Evolutionary conservation across 805 yeast genomes (phyloP), one percentile per base, ranked within the genome.

Genomic region (Jamesozyma rosinii): DNA sequence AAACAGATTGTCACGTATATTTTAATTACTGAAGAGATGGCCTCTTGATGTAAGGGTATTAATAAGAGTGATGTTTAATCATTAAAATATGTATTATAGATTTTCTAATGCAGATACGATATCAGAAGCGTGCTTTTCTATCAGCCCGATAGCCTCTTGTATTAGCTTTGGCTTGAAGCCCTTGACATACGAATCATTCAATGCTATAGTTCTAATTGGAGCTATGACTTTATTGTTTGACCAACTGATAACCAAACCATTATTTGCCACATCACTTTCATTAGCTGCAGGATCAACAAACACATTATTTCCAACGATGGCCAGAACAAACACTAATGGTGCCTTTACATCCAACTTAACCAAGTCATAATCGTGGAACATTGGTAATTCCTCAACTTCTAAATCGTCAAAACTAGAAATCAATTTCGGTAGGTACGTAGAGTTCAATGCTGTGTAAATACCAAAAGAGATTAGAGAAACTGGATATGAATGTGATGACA

Each of bases 261-360:
- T 81, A 50, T 90, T 95, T 46, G 88, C 72, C 2, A 89, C 95
- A 47, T 79, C 84, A 58, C 85, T 89, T 61, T 90, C 98, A 46
- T 81, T 84, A n/a, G 76, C 67, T 1, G 94, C 80, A 0, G 98
- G 97, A 58, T 90, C 98, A 21, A 89, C 68, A 9, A 81, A 72
- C 41, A 73, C 67, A 44, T 78, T 77, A 13, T 68, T 56, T 1
- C 90, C 95, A 0, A 86, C 76, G 5, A 83, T 68, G 0, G 95
- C 95, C 22, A 83, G 64, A 0, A 90, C 76, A 51, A 92, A 77
- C 32, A 85, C 66, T 15, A 90, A 62, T 0, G 97, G 95, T 37
- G 74, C 71, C 63, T 76, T 32, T 56, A 71, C 43, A 50, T 69
- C 22, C 81, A 76, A 47, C 66, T 68, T 54, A 70, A 81, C 89